Base-by-base conservation (phyloP, 2,329 filamentous ascomycete species). In the Xylaria sp. region DNA sequence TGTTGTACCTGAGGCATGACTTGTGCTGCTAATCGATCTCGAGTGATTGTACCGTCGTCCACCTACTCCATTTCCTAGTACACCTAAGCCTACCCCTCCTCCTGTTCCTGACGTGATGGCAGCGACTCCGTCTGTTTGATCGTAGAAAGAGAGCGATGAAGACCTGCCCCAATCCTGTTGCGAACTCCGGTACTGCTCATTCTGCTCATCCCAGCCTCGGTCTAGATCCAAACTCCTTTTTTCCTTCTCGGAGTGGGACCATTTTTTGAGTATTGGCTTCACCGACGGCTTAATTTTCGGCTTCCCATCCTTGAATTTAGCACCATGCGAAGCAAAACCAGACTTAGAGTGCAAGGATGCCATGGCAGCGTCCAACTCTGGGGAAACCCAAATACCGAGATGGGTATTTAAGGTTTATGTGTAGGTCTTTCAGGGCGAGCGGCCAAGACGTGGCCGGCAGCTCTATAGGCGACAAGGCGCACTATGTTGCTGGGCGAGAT, bases 191-290 rank as follows among this genome's bases (percentile, higher is more conserved):
- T 79, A 71, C 40, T 72, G 75, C 23, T 67, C 70, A 75, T 77
- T 75, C 69, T 86, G 84, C 63, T 88, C 85, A 43, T 85, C 83
- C 80, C 84, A 86, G 19, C 80, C 79, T 46, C 86, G 82, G 72
- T 88, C 84, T 65, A 89, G 74, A 69, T 89, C 87, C 63, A 89
- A 75, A 47, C 87, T 89, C 70, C 82, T 87, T 78, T 87, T 87
- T 67, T 87, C 85, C 67, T 84, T 87, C 51, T 83, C 79, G 37
- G 80, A 76, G 63, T 68, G 65, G 31, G 67, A 84, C 63, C 64
- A 73, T 73, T 87, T 88, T 74, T 87, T 87, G 56, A 89, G 76
- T 46, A 89, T 88, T 9, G 87, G 87, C 75, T 87, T 88, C 66
- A 87, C 83, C 62, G 79, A 78, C 61, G 77, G 78, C 68, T 81